Evolutionary conservation across 352 stramenopile genomes (phyloP).

Genomic region (Aphanomyces astaci): DNA sequence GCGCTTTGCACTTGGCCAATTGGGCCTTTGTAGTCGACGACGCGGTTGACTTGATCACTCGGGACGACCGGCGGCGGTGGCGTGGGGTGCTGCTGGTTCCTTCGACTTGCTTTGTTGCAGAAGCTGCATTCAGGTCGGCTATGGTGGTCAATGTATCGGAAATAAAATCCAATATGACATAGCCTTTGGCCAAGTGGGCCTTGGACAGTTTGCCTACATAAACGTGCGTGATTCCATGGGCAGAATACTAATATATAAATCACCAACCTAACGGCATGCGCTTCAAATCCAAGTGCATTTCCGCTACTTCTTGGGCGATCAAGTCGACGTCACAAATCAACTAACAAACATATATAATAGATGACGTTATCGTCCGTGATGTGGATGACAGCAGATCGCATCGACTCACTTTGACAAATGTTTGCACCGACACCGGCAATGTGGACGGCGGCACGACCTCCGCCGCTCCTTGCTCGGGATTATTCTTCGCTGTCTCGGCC

Average conservation of each 20-base stretch:
- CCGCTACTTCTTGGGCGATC: slow-evolving; percentile 37
- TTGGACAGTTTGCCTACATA: slow-evolving; percentile 12
- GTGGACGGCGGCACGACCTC: background rate
- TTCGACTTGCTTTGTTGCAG: background rate
- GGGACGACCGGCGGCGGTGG: background rate
- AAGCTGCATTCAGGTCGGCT: background rate
- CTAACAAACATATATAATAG: slow-evolving; percentile 32
- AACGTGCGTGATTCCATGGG: too few species aligned
- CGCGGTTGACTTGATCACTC: background rate
- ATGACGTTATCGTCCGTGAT: background rate
- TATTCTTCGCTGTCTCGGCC: background rate
- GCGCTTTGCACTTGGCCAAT: slow-evolving; percentile 27
- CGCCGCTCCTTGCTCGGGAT: too few species aligned
- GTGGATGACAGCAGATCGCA: background rate
- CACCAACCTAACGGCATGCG: slow-evolving; percentile 36
- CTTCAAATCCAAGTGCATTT: slow-evolving; percentile 51
- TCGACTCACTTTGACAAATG: slow-evolving; percentile 36
- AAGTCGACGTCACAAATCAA: slow-evolving; percentile 45
- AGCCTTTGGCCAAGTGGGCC: slow-evolving; percentile 3
- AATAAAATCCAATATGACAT: slow-evolving; percentile 2
- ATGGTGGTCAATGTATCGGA: background rate
- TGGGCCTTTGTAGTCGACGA: slow-evolving; percentile 25
- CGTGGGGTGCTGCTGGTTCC: too few species aligned
- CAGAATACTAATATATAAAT: background rate
- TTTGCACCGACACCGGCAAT: background rate